phyloP scores from a whole-genome alignment of 805 yeast species.

The Limtongia smithiae region DNA sequence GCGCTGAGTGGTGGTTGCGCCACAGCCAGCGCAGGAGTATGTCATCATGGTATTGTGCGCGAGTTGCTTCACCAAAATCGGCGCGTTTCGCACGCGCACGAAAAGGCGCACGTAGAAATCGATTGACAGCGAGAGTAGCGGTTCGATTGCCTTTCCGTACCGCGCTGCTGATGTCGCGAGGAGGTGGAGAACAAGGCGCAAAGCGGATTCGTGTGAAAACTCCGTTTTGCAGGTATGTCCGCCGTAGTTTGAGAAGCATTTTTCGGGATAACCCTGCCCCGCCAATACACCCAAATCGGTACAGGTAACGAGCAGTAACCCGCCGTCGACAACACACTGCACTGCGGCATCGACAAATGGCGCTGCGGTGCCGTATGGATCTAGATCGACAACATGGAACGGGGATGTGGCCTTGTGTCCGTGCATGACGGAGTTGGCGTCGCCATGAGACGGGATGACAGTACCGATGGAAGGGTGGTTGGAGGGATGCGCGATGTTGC shows the following conservation, averaged over 20 bases:
- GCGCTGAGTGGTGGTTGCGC: slow-evolving; percentile 63
- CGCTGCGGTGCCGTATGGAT: slow-evolving; percentile 96
- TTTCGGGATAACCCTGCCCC: slow-evolving; percentile 94
- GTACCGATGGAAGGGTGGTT: slow-evolving; percentile 52
- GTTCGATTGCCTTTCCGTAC: slow-evolving; percentile 82
- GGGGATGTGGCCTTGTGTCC: slow-evolving; percentile 33
- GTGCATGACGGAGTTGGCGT: slow-evolving; percentile 85
- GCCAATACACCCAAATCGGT: slow-evolving; percentile 95
- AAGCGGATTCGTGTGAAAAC: slow-evolving; percentile 88
- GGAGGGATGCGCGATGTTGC: slow-evolving; percentile 67
- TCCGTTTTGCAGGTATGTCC: slow-evolving; percentile 81
- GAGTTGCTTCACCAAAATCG: slow-evolving; percentile 74
- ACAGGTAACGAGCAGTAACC: slow-evolving; percentile 84
- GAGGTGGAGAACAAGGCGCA: slow-evolving; percentile 74
- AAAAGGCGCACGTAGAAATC: slow-evolving; percentile 91
- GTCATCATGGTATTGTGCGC: slow-evolving; percentile 71
- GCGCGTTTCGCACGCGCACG: slow-evolving; percentile 71
- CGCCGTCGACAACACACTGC: slow-evolving; percentile 78
- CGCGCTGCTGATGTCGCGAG: slow-evolving; percentile 83
- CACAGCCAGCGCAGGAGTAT: slow-evolving; percentile 86
- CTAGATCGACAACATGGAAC: slow-evolving; percentile 87
- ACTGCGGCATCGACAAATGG: slow-evolving; percentile 93
- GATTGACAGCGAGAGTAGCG: slow-evolving; percentile 77
- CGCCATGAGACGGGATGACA: slow-evolving; percentile 72
- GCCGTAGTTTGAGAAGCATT: slow-evolving; percentile 91